Percentiles rank a stretch among this genome's conserved stretches.
Conservation (phyloP, 2,329 filamentous ascomycete species). For the Cercospora beticola region DNA sequence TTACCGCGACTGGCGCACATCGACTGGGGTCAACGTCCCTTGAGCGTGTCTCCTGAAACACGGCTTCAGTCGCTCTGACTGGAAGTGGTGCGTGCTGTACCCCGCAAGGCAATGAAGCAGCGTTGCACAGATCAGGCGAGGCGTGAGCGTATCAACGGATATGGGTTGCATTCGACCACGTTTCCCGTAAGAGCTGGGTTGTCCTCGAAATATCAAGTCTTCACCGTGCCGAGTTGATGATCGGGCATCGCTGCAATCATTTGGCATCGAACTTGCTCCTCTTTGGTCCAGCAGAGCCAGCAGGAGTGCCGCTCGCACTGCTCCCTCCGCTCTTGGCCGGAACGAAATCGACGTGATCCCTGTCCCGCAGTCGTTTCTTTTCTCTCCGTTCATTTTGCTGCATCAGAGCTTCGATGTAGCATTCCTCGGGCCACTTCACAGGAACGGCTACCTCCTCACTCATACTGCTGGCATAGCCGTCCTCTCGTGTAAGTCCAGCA, state of each 20-base stretch:
- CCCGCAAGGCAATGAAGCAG: background rate
- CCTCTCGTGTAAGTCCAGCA: slow-evolving; percentile 56
- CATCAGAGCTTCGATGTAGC: slow-evolving; percentile 42
- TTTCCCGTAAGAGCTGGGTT: background rate
- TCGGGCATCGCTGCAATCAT: background rate
- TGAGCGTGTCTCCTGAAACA: background rate
- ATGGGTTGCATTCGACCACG: background rate
- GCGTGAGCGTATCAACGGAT: background rate
- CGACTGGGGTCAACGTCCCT: background rate
- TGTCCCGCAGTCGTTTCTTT: slow-evolving; percentile 40
- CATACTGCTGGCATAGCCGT: slow-evolving; percentile 65
- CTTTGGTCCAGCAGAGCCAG: background rate
- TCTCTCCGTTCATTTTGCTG: slow-evolving; percentile 40
- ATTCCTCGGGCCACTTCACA: slow-evolving; percentile 43
- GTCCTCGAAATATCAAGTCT: background rate
- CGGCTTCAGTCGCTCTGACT: background rate
- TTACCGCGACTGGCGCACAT: background rate
- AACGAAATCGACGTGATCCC: slow-evolving; percentile 37
- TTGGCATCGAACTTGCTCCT: slow-evolving; percentile 23
- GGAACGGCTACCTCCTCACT: slow-evolving; percentile 41
- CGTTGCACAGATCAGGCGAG: background rate
- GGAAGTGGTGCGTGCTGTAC: background rate
- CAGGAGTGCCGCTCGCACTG: slow-evolving; percentile 10
- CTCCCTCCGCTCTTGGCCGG: slow-evolving; percentile 21
- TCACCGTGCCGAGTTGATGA: too few relatives aligned